Evolutionary conservation across 2,329 filamentous ascomycete species (phyloP), one percentile per base, ranked within the genome.

Genomic region (Hymenoscyphus scutula): DNA sequence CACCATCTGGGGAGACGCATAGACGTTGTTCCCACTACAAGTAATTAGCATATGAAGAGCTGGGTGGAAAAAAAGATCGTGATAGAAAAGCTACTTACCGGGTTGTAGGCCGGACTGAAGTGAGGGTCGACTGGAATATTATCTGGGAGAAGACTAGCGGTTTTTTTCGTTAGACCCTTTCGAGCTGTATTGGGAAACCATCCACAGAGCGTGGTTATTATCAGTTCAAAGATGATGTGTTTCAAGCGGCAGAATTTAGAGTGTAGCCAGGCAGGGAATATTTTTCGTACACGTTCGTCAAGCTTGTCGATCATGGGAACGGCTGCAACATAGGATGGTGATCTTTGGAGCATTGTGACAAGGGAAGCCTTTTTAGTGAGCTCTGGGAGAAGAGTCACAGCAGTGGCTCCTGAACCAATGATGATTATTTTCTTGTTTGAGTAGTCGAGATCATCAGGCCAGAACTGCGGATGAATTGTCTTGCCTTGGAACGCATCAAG

Each of bases 331-430:
- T 91, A 93, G 0, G 82, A 83, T 0, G 92, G 92, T 54, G 87
- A 91, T 62, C 92, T 85, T 76, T 96, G 91, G 2, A 96, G 81
- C 84, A 94, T 91, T 1, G 90, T 94, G 30, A 92, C 86, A 15
- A 84, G 82, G 5, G 76, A 77, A 5, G 89, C 90, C 45, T 82
- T 84, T 53, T 89, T 77, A 0, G 86, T 84, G 54, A 96, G 76
- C 55, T 81, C 83, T 0, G 91, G 92, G 2, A 96, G 74, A 0
- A 96, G 80, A 0, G 91, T 95, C 56, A 94, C 77, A 6, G 91
- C 89, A 0, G 92, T 96, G 2, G 91, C 91, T 7, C 92, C 92
- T 17, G 66, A 69, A n/a, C 89, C 89, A 79, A 77, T 51, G 75
- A 69, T 63, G 45, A 68, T 29, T 5, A 69, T 64, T 27, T 64